These are phyloP conservation scores for Pezicula neosporulosa DNA, from an alignment of 2,329 filamentous ascomycete genomes.

Conservation along the genomic window DNA sequence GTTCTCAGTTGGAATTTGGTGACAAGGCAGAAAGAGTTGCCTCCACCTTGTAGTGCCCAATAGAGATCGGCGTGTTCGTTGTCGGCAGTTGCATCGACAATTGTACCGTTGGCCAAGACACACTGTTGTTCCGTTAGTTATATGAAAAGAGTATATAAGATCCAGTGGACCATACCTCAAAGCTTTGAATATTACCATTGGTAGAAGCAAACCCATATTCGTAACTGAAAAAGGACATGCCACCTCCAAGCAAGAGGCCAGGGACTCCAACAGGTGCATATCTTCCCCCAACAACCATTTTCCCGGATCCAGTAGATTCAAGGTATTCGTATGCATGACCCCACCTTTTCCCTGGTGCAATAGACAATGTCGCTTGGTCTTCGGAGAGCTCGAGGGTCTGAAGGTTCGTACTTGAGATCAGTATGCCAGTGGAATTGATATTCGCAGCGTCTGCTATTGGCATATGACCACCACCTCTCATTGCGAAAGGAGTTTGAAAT, in stretches of 20 bases:
- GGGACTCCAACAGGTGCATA: slow-evolving; percentile 33
- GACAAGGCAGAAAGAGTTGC: slow-evolving; percentile 52
- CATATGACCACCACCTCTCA: no score
- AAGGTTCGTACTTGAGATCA: slow-evolving; percentile 40
- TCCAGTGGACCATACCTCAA: slow-evolving; percentile 7
- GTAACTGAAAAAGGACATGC: slow-evolving; percentile 17
- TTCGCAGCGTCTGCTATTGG: no score
- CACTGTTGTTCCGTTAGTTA: slow-evolving; percentile 1
- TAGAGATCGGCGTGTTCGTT: slow-evolving; percentile 44
- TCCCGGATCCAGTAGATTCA: slow-evolving; percentile 23
- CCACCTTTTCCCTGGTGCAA: slow-evolving; percentile 36
- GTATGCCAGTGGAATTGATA: neutral
- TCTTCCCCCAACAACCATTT: slow-evolving; percentile 33
- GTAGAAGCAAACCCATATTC: slow-evolving; percentile 16
- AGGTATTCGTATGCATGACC: slow-evolving; percentile 32
- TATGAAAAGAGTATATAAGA: neutral
- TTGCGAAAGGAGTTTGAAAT: no score
- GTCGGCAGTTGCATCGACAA: slow-evolving; percentile 36
- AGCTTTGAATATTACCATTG: slow-evolving; percentile 15
- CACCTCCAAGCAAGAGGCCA: slow-evolving; percentile 33
- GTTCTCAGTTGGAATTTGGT: slow-evolving; percentile 35
- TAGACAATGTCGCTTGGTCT: slow-evolving; percentile 22
- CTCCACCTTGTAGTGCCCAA: slow-evolving; percentile 50
- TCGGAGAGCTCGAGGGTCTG: slow-evolving; percentile 14
- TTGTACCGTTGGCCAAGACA: slow-evolving; percentile 44